Conservation (phyloP, 495 filamentous ascomycete genomes). For the Hypoxylon lienhwacheense region DNA sequence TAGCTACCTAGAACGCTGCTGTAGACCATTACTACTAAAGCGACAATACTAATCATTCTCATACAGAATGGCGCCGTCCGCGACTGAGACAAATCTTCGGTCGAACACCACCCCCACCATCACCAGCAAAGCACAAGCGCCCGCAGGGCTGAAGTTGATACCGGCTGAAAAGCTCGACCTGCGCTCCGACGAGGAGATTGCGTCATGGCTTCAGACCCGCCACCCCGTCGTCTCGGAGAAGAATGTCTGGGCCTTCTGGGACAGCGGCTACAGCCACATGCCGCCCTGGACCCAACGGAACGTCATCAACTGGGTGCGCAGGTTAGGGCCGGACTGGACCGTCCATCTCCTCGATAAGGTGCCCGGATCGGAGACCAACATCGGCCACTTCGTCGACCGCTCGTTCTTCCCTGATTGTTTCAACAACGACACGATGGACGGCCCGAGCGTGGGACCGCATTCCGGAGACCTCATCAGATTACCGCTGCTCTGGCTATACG, state of each 20-base stretch:
- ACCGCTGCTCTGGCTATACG: constrained; percentile 43
- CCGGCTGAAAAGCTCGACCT: constrained; percentile 30
- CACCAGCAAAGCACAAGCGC: too few relatives aligned
- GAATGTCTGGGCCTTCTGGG: constrained; percentile 53
- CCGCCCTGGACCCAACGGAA: constrained; percentile 42
- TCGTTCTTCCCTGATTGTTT: constrained; percentile 41
- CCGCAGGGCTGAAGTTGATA: too few relatives aligned
- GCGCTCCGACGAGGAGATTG: constrained; percentile 27
- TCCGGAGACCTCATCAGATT: constrained; percentile 44
- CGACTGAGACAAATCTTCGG: too few relatives aligned
- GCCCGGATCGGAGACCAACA: constrained; percentile 31
- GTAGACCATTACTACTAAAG: too few relatives aligned
- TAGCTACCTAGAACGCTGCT: too few relatives aligned
- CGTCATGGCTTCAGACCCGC: constrained; percentile 19
- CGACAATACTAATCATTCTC: too few relatives aligned
- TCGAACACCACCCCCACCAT: too few relatives aligned
- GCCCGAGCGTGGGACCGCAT: constrained; percentile 41
- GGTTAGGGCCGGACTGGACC: constrained; percentile 36
- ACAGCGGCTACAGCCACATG: constrained; percentile 42
- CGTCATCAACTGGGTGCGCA: constrained; percentile 38
- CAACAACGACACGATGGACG: constrained; percentile 40
- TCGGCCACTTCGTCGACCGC: constrained; percentile 34
- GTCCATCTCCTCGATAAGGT: constrained; percentile 36
- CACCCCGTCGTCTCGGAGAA: constrained; percentile 43
- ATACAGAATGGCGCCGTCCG: too few relatives aligned